A percentile compares a stretch with the other conserved stretches of the same genome.
Evolutionary conservation across 2,329 filamentous ascomycete species (phyloP).

Genomic region (Pyricularia pennisetigena): DNA sequence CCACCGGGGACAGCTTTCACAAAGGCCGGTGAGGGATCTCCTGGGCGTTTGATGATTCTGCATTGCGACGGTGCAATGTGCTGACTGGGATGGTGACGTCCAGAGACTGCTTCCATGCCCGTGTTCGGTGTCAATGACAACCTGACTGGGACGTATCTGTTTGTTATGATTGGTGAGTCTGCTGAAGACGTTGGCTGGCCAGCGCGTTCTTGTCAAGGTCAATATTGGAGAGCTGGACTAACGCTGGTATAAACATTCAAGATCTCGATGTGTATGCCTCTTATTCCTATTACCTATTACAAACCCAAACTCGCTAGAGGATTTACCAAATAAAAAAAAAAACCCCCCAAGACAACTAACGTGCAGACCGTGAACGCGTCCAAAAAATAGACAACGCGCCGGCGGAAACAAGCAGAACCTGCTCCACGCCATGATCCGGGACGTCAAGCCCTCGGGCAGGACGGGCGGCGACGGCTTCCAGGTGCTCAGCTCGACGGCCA

Average conservation of each 20-base stretch:
- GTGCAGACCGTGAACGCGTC: background rate
- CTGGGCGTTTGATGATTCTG: background rate
- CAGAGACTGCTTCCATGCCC: slow-evolving; percentile 15
- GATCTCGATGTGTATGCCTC: slow-evolving; percentile 14
- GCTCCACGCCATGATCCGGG: slow-evolving; percentile 16
- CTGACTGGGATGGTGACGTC: background rate
- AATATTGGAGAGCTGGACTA: background rate
- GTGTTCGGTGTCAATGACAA: slow-evolving; percentile 14
- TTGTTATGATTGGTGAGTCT: slow-evolving; percentile 15
- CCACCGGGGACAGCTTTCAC: slow-evolving; percentile 13
- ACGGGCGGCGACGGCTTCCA: slow-evolving; percentile 8
- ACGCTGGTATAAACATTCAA: slow-evolving; percentile 1
- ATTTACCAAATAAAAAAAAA: no score
- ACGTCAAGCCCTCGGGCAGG: slow-evolving; percentile 13
- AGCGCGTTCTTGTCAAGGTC: background rate
- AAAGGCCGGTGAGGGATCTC: slow-evolving; percentile 11
- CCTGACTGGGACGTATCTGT: slow-evolving; percentile 15
- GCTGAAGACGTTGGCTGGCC: background rate
- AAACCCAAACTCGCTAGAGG: no score
- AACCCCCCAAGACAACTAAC: background rate
- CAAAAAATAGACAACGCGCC: background rate
- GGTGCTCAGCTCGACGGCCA: slow-evolving; percentile 12
- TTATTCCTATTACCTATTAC: slow-evolving; percentile 6
- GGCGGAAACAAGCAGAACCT: slow-evolving; percentile 6
- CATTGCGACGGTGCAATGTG: background rate